Evolutionary conservation across 1,284 basidiomycete species (phyloP), one percentile per base, ranked within the genome.

Genomic region (Laetiporus sulphureus): DNA sequence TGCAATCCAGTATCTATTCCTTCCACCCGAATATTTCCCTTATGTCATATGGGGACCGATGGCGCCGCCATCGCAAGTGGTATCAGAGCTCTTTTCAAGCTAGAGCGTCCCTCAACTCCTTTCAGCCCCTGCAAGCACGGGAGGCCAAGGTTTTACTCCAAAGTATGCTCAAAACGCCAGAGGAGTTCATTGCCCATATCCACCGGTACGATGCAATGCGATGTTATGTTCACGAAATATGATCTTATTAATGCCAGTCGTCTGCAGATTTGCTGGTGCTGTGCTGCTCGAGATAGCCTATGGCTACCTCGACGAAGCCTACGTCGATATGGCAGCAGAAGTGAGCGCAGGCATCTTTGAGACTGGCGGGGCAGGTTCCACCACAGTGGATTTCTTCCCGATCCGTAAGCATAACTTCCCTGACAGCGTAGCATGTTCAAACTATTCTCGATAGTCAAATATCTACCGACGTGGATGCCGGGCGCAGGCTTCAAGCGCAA

Each of bases 401-500:
- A 47, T 65, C 22, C 54, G 75, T 62, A 27, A 27, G 25, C 25
- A 27, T 27, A 27, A 27, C n/a, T n/a, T n/a, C n/a, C n/a, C n/a
- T n/a, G n/a, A n/a, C n/a, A n/a, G 25, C 8, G 13, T 27, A 7
- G 8, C 25, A 27, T 7, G 13, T 27, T 27, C 8, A 27, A 27
- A 13, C 25, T 27, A 13, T 8, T 27, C 25, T 7, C 25, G 25
- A 13, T 39, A 61, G 62, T 65, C 23, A 73, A 69, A 48, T 59
- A 72, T 47, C 62, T 77, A 25, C 77, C 76, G 8, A 63, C 64
- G 12, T 79, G 76, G 75, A 67, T 72, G 31, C 77, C 76, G 10
- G 73, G 75, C 34, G 64, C 69, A 1, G 64, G 64, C n/a, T 77
- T 78, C 59, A 77, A 77, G 48, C 63, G 68, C 7, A 64, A 69